Evolutionary conservation across 2,329 filamentous ascomycete species (phyloP), one percentile per base, ranked within the genome.

Genomic region (Diplodia intermedia): DNA sequence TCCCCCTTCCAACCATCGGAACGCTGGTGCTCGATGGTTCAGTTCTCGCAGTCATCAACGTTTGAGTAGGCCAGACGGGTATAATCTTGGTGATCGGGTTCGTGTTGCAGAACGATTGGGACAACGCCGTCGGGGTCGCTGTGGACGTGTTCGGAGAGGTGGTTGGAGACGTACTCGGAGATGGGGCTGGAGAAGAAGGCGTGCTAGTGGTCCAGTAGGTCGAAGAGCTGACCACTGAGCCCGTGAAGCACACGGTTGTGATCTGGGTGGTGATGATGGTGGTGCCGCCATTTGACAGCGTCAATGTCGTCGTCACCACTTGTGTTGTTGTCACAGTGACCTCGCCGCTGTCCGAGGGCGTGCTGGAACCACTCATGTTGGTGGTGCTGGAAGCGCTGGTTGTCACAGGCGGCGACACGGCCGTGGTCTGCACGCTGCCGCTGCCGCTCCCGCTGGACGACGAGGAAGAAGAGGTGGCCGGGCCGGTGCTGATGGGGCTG

Each of bases 131-230:
- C 23, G 36, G 18, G 9, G 20, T 14, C 33, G 57, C n/a, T 14
- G 47, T 47, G 20, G 31, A 15, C 31, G 50, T 20, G 43, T 4
- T 18, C 23, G 15, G 9, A 8, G 50, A 33, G 2, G 26, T 36
- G 14, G 47, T 38, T 23, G 15, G 9, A 8, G 50, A 33, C 9
- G 26, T 36, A 4, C n/a, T 38, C 36, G 29, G 43, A 12, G 15
- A 14, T 6, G 53, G 31, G 31, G 31, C 8, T 33, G 31, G 6
- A 33, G 31, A 6, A 40, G 50, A 7, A 36, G 63, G 15, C 26
- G 26, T 49, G 29, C 65, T 67, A 20, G 29, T 57, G 26, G 29
- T 67, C 65, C 65, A 67, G 20, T 49, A 67, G 0, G 65, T 67
- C 18, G 54, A 52, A 3, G 53, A 56, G 33, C 53, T 49, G 53